Evolutionary conservation across 2,329 filamentous ascomycete genomes (phyloP), one percentile per base, ranked within the genome.

Genomic region (Mycosphaerelloides madeirae): DNA sequence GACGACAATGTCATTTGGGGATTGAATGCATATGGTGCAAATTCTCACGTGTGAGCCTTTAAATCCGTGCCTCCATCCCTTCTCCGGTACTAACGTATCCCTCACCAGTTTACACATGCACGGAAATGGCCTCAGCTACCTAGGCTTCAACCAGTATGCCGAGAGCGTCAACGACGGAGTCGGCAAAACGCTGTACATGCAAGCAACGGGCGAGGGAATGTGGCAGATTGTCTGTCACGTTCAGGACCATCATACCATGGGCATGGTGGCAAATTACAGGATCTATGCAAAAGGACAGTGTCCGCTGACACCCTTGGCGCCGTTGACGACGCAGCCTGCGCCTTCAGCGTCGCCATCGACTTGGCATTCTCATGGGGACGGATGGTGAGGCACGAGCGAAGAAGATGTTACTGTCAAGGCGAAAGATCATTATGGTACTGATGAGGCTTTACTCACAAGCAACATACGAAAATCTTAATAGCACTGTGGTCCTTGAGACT

Each of bases 1-100:
- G 42, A 55, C 42, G 60, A 64, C 31, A 47, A 54, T 8, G 57
- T 57, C n/a, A 60, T 63, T 41, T 64, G 59, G 60, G 63, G 62
- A 38, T 43, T 58, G 19, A 56, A 56, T 39, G 54, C 58, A 8
- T 56, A 52, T 16, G 58, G 55, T 13, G 32, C 31, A 13, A 54
- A 50, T 12, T 53, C 49, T 13, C 59, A 63, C 35, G n/a, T n/a
- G n/a, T n/a, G n/a, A n/a, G n/a, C n/a, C n/a, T n/a, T n/a, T n/a
- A n/a, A n/a, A n/a, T n/a, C n/a, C n/a, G n/a, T n/a, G n/a, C n/a
- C n/a, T n/a, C n/a, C n/a, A n/a, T n/a, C n/a, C n/a, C n/a, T n/a
- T n/a, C n/a, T n/a, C n/a, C n/a, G n/a, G n/a, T n/a, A n/a, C n/a
- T n/a, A n/a, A n/a, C n/a, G n/a, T n/a, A n/a, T n/a, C n/a, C n/a